Evolutionary conservation across 306 rosid species (phyloP).

Genomic region (Fragaria ananassa): DNA sequence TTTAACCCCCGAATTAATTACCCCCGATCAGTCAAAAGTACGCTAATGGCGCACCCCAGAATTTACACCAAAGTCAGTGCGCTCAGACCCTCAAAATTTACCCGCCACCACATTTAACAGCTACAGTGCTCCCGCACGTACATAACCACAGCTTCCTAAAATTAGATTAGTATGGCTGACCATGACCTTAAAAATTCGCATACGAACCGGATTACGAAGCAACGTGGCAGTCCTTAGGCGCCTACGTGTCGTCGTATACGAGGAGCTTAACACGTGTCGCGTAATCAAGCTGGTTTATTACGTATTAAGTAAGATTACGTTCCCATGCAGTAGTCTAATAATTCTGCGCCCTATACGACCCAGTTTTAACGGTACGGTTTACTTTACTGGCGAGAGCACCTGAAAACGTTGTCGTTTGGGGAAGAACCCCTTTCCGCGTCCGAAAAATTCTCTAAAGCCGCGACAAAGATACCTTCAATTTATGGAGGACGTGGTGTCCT

Average conservation of each 20-base stretch:
- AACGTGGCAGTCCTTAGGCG: conserved; percentile 10
- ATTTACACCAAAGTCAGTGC: conserved; percentile 40
- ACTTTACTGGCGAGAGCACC: neutral
- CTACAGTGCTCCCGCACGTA: conserved; percentile 1
- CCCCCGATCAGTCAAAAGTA: neutral
- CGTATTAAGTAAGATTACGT: conserved; percentile 41
- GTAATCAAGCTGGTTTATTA: conserved; percentile 2
- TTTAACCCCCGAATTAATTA: neutral
- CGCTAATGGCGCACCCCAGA: neutral
- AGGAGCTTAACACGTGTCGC: conserved; percentile 29
- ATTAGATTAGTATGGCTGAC: neutral
- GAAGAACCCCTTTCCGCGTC: conserved; percentile 6
- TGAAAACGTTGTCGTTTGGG: conserved; percentile 31
- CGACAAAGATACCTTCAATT: conserved; percentile 44
- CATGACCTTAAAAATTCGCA: conserved; percentile 13
- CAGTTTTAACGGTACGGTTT: conserved; percentile 21
- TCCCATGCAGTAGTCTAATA: conserved; percentile 20
- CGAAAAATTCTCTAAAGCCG: conserved; percentile 41
- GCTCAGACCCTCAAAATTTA: neutral
- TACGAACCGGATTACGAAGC: neutral
- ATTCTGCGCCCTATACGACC: neutral
- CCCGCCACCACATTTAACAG: neutral
- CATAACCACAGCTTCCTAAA: neutral
- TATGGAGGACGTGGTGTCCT: conserved; percentile 10
- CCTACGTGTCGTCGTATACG: conserved; percentile 31